phyloP scores from a whole-genome alignment of 176 grass and related monocot species.

The Ensete glaucum region DNA sequence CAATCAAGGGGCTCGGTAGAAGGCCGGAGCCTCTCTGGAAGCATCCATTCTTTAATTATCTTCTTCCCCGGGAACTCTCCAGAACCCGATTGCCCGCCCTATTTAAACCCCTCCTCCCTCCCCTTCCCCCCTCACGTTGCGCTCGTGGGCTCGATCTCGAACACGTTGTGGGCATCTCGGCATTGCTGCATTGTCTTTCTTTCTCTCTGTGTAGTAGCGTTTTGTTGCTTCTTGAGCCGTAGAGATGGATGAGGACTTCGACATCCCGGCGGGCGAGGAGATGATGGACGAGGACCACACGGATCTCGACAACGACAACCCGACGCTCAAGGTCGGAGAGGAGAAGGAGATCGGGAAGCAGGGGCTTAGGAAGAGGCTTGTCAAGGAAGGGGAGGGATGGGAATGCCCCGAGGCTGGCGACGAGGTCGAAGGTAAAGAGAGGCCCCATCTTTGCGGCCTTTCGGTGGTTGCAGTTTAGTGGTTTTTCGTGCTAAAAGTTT shows the following conservation, averaged over 20 bases:
- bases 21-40: too few relatives aligned
- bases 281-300: constrained; percentile 29
- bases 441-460: background rate
- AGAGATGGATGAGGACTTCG: constrained; percentile 62
- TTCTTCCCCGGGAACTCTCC: constrained; percentile 7
- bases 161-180: background rate
- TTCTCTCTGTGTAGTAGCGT: constrained; percentile 2
- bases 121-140: too few relatives aligned
- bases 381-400: constrained; percentile 55
- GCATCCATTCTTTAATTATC: too few relatives aligned
- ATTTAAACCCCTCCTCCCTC: background rate
- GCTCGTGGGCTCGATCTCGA: background rate
- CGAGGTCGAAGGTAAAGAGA: constrained; percentile 64
- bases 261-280: constrained; percentile 28
- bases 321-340: constrained; percentile 42
- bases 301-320: constrained; percentile 32
- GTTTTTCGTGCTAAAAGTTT: background rate
- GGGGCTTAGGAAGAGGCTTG: constrained; percentile 61
- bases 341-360: constrained; percentile 63
- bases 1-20: too few relatives aligned
- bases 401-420: constrained; percentile 42
- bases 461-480: background rate
- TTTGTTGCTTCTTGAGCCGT: background rate
- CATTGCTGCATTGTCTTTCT: background rate
- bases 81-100: constrained; percentile 8